Evolutionary conservation across 768 basidiomycete genomes (phyloP).

Genomic region (Hirschioporus abietinus): DNA sequence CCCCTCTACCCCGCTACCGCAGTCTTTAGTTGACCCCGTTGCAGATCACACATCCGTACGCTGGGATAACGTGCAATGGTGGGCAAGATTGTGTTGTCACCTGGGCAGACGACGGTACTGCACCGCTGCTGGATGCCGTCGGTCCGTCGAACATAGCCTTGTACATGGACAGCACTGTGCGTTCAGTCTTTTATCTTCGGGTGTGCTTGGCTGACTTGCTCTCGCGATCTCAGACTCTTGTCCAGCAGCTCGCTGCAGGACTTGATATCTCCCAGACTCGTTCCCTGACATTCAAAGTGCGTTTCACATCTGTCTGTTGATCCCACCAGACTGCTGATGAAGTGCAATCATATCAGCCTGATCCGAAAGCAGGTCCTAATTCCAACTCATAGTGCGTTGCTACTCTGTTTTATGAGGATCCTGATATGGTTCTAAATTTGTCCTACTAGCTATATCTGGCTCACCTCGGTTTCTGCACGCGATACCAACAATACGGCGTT

Average conservation of each 20-base stretch:
- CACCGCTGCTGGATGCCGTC: slow-evolving; percentile 43
- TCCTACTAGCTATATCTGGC: slow-evolving; percentile 52
- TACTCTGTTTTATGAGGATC: background rate
- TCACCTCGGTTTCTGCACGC: slow-evolving; percentile 36
- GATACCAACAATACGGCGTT: slow-evolving; percentile 25
- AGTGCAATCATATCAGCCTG: slow-evolving; percentile 35
- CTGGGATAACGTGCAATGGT: slow-evolving; percentile 42
- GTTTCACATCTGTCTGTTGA: slow-evolving; percentile 14
- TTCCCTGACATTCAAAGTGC: slow-evolving; percentile 54
- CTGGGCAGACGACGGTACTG: slow-evolving; percentile 60
- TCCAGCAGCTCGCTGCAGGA: slow-evolving; percentile 47
- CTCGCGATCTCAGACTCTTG: slow-evolving; percentile 38
- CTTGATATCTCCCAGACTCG: slow-evolving; percentile 42
- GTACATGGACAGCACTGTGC: slow-evolving; percentile 51
- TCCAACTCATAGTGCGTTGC: slow-evolving; percentile 51
- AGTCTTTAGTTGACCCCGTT: background rate
- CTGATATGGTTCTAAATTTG: slow-evolving; percentile 1
- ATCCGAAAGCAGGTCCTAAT: slow-evolving; percentile 49
- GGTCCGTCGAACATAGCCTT: slow-evolving; percentile 52
- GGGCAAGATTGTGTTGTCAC: slow-evolving; percentile 47
- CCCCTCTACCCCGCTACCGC: background rate
- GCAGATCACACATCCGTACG: slow-evolving; percentile 44
- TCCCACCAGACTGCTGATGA: slow-evolving; percentile 3
- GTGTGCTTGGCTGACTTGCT: no score
- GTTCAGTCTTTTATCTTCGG: slow-evolving; percentile 13